Conservation (phyloP, 345 rosid species). For the Rhizophora mangle region DNA sequence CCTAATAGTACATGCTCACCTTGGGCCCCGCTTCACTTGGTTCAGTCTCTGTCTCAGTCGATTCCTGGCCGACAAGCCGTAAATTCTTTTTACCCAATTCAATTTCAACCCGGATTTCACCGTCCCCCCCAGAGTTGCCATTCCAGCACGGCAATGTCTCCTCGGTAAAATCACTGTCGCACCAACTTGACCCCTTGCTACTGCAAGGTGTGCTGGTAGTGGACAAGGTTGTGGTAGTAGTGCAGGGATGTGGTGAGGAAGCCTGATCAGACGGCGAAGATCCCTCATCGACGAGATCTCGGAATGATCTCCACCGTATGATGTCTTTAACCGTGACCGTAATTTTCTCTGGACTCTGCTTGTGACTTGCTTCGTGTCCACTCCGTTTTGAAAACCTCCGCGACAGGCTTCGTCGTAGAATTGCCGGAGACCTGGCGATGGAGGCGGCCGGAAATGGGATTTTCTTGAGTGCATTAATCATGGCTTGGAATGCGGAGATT, state of each 20-base stretch:
- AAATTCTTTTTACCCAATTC: slow-evolving; percentile 19
- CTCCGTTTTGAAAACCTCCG: slow-evolving; percentile 35
- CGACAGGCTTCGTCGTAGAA: slow-evolving; percentile 54
- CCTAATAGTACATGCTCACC: slow-evolving; percentile 39
- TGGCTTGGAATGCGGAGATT: slow-evolving; percentile 39
- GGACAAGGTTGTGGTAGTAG: slow-evolving; percentile 39
- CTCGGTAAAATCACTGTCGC: slow-evolving; percentile 68
- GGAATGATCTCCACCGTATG: slow-evolving; percentile 77
- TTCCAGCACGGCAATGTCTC: slow-evolving; percentile 59
- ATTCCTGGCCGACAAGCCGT: slow-evolving; percentile 56
- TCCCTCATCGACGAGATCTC: slow-evolving; percentile 49
- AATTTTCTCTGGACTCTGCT: slow-evolving; percentile 13
- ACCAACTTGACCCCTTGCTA: slow-evolving; percentile 65
- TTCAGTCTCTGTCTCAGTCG: slow-evolving; percentile 21
- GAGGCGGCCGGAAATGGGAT: slow-evolving; percentile 25
- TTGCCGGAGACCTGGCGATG: slow-evolving; percentile 34
- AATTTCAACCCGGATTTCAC: slow-evolving; percentile 11
- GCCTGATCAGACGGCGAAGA: slow-evolving; percentile 23
- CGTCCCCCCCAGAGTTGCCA: slow-evolving; percentile 23
- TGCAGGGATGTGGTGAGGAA: slow-evolving; percentile 32
- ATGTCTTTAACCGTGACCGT: slow-evolving; percentile 66
- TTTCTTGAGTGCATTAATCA: slow-evolving; percentile 50
- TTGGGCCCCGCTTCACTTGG: slow-evolving; percentile 42
- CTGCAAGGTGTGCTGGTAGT: slow-evolving; percentile 32
- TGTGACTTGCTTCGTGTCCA: slow-evolving; percentile 1